Evolutionary conservation across 2,329 filamentous ascomycete species (phyloP), one percentile per base, ranked within the genome.

Genomic region (Cytospora chrysosperma): DNA sequence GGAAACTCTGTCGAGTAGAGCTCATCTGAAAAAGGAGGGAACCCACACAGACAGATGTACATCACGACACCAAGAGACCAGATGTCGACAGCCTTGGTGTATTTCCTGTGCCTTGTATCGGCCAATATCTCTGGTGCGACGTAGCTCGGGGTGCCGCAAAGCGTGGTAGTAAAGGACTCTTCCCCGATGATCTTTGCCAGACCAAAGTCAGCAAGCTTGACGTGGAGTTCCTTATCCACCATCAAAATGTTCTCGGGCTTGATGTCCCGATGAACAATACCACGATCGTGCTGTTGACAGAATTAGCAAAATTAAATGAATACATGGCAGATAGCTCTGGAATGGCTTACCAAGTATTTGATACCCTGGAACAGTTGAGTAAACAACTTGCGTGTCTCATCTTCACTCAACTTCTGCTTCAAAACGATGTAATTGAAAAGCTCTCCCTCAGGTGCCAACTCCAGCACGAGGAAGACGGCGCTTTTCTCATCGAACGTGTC

Each of bases 111-210:
- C 70, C 87, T 89, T 21, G 85, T 87, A 67, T 93, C 90, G 71
- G 93, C 90, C 5, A 99, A 81, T 63, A 99, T 97, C 75, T 99
- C 95, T 1, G 95, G 95, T 1, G 96, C 95, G 65, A 98, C 94
- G 74, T 99, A 97, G 75, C 91, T 95, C 7, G 94, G 95, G n/a
- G 95, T 99, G 67, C 95, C 95, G 74, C 95, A 95, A 67, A 99
- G 80, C 0, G 95, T 98, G 0, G 93, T 97, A 1, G 95, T 98
- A 74, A 99, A 99, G 0, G 94, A 97, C 73, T 97, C 93, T 75
- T 99, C 95, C 67, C 96, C 96, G 68, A 99, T 97, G 68, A 99
- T 98, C 78, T 99, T 99, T 50, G 95, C 94, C 43, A 99, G 83
- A 53, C 95, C 95, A 76, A 99, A 99, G 76, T 99, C 95, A 24